These are phyloP conservation scores for Cystobasidiaceae sp. DNA, from an alignment of 1,284 basidiomycete species.

Conservation along the genomic window DNA sequence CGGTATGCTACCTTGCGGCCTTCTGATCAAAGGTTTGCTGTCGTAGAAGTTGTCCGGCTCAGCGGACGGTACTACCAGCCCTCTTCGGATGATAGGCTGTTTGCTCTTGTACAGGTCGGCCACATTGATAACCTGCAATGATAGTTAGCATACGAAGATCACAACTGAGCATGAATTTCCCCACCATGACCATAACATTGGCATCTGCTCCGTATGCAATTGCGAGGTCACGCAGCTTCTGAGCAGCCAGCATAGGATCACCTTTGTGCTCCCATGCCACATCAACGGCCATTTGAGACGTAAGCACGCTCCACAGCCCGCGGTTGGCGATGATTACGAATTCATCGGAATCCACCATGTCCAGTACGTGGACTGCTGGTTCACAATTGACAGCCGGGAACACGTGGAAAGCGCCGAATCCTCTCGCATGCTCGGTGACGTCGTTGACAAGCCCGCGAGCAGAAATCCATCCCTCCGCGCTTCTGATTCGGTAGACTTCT, in stretches of 20 bases:
- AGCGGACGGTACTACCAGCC: slow-evolving; percentile 7
- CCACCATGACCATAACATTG: slow-evolving; percentile 98
- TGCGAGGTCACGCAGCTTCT: slow-evolving; percentile 93
- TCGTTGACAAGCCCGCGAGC: slow-evolving; percentile 91
- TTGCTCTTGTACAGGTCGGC: slow-evolving; percentile 33
- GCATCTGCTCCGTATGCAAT: slow-evolving; percentile 94
- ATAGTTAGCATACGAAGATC: too few species aligned
- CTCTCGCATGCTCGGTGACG: slow-evolving; percentile 81
- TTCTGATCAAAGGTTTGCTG: slow-evolving; percentile 33
- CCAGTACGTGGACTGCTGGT: slow-evolving; percentile 68
- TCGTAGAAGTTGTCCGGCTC: slow-evolving; percentile 40
- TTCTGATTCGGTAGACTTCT: slow-evolving; percentile 80
- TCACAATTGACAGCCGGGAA: slow-evolving; percentile 86
- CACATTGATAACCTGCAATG: slow-evolving; percentile 27
- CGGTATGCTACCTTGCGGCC: slow-evolving; percentile 37
- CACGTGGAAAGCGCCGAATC: slow-evolving; percentile 89
- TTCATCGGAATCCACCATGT: slow-evolving; percentile 81
- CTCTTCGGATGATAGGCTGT: slow-evolving; percentile 5
- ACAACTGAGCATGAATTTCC: slow-evolving; percentile 49
- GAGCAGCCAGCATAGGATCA: slow-evolving; percentile 94
- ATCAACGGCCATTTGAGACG: slow-evolving; percentile 93
- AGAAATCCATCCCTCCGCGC: slow-evolving; percentile 93
- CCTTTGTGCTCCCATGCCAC: slow-evolving; percentile 78
- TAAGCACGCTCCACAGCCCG: slow-evolving; percentile 89
- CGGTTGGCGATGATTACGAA: slow-evolving; percentile 94